phyloP scores from a whole-genome alignment of 1,284 basidiomycete species.

The Coriolopsis trogii region DNA sequence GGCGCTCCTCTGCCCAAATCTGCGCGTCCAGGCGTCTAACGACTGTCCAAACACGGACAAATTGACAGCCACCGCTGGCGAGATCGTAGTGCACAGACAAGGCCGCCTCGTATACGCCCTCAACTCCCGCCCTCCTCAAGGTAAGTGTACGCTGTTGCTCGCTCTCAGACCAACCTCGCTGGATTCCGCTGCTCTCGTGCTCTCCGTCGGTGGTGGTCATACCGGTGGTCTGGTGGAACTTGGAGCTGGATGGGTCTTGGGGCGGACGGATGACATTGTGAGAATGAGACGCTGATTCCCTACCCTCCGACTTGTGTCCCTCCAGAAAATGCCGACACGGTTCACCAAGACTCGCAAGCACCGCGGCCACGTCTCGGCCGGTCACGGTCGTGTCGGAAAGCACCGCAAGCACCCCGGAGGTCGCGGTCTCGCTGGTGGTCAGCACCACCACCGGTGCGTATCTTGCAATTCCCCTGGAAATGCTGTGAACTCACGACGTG shows the following conservation, averaged over 20 bases:
- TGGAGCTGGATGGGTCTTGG: constrained; percentile 50
- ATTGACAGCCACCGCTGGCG: constrained; percentile 28
- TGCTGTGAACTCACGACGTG: neutral
- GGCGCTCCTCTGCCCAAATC: neutral
- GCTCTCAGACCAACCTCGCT: constrained; percentile 25
- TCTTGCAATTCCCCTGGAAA: neutral
- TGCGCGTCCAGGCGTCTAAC: constrained; percentile 29
- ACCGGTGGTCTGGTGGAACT: constrained; percentile 32
- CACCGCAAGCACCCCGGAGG: constrained; percentile 99
- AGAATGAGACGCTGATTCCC: constrained; percentile 23
- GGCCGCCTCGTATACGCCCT: constrained; percentile 23
- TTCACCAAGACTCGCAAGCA: constrained; percentile 98
- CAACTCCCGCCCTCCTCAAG: constrained; percentile 58
- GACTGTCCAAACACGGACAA: constrained; percentile 39
- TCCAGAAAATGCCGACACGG: constrained; percentile 89
- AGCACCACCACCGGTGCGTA: constrained; percentile 96
- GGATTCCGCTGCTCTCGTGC: constrained; percentile 25
- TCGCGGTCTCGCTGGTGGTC: constrained; percentile 99
- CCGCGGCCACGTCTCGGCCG: constrained; percentile 97
- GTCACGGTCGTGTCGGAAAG: constrained; percentile 99
- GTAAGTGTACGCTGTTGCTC: constrained; percentile 49
- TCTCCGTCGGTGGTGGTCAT: constrained; percentile 36
- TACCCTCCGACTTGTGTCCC: constrained; percentile 14
- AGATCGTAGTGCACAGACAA: constrained; percentile 12
- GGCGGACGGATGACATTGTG: constrained; percentile 31